Evolutionary conservation across 2,329 filamentous ascomycete genomes (phyloP).

Genomic region (Colletotrichum noveboracense): DNA sequence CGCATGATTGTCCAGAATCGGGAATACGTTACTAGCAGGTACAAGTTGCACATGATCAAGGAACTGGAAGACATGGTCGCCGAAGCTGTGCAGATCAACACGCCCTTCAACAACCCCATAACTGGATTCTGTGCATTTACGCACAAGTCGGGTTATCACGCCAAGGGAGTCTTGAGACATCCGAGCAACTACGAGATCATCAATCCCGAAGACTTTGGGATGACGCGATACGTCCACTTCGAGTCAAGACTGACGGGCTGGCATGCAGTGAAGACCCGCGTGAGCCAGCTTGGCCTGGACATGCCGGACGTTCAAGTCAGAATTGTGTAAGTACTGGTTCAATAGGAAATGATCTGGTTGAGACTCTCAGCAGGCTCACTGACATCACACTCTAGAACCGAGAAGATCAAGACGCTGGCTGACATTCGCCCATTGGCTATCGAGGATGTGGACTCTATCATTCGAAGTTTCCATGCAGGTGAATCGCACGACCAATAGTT

Average conservation of each 20-base stretch:
- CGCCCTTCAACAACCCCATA: conserved; percentile 82
- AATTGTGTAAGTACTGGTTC: conserved; percentile 40
- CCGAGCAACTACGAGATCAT: conserved; percentile 82
- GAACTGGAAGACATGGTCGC: conserved; percentile 70
- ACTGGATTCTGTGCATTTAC: conserved; percentile 70
- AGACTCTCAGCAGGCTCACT: background rate
- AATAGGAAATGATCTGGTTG: accelerated
- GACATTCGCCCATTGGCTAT: conserved; percentile 85
- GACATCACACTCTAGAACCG: conserved; percentile 48
- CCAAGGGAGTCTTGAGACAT: conserved; percentile 82
- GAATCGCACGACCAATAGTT: background rate
- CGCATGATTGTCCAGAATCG: conserved; percentile 82
- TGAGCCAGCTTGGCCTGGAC: conserved; percentile 78
- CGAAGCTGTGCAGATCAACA: conserved; percentile 77
- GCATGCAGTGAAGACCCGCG: conserved; percentile 94
- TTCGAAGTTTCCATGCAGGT: conserved; percentile 71
- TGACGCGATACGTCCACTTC: conserved; percentile 87
- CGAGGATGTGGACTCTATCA: conserved; percentile 90
- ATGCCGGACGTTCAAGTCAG: conserved; percentile 82
- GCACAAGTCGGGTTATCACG: conserved; percentile 84
- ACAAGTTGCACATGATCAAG: conserved; percentile 89
- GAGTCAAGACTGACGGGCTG: conserved; percentile 83
- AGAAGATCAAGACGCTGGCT: conserved; percentile 90
- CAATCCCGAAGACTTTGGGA: conserved; percentile 84
- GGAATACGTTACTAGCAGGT: conserved; percentile 86